Base-by-base conservation (phyloP, 768 basidiomycete species). In the Macrolepiota dolichaula region DNA sequence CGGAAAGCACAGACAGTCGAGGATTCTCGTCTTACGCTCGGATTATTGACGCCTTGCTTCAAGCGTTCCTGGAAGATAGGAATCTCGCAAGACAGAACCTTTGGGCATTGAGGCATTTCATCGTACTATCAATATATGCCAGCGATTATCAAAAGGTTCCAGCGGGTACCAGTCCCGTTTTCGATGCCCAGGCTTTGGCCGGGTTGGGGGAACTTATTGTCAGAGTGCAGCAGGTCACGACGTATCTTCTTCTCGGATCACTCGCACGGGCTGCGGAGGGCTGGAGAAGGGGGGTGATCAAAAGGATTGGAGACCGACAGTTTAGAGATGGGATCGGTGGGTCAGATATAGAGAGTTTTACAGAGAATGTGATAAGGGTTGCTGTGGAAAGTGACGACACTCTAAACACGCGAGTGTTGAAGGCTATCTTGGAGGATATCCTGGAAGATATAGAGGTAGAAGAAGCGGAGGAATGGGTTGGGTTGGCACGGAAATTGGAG, bases 381-480 rank as follows among this genome's bases (percentile, higher is more conserved):
- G 69, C 77, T 12, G 66, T 70, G 47, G 64, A 72, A 46, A 71
- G 68, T 11, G 85, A 90, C 65, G 76, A 73, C 36, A 69, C 82
- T 3, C 73, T 85, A 24, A 85, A 89, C 57, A 70, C 84, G 9
- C 78, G 90, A 1, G 76, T 90, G 11, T 71, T 97, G 27, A 76
- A 82, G 50, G 73, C 76, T 22, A 76, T 94, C 4, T 67, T 97
- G 38, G 81, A 82, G 61, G 79, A 86, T 69, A 65, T 85, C 62
- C 71, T 91, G 51, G 77, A 81, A 38, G 86, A 85, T 44, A 78
- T 87, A 0, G 82, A 82, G 2, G 80, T 76, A 49, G 75, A 74
- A 0, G 93, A 96, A 64, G 86, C 85, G 0, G 94, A 94, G 62
- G 69, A 79, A 44, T 96, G 96, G 94, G 71, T 97, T 50, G 68